These are phyloP conservation scores for Oryza rufipogon DNA, from an alignment of 176 grass and related monocot species.

Conservation along the genomic window DNA sequence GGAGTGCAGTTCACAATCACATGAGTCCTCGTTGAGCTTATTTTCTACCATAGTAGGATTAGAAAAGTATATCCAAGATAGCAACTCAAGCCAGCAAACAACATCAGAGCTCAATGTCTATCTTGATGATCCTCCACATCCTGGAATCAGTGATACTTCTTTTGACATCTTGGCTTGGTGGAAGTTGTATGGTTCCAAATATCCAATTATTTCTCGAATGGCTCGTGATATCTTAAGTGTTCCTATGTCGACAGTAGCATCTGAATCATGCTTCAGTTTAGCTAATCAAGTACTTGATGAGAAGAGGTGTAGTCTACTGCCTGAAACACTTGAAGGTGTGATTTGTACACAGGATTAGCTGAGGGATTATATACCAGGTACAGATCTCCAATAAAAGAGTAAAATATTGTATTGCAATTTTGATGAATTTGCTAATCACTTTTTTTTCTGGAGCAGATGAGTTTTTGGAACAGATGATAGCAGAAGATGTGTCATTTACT, in stretches of 20 bases:
- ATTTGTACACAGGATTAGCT: no score
- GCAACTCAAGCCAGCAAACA: not conserved
- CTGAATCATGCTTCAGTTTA: not conserved
- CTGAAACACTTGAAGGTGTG: not conserved
- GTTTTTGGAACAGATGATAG: no score
- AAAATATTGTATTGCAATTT: no score
- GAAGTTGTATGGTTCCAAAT: not conserved
- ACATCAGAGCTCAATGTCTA: not conserved
- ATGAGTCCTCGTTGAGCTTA: no score
- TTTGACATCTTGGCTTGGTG: not conserved
- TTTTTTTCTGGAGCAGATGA: not conserved
- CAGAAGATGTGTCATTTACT: no score
- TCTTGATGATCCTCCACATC: not conserved
- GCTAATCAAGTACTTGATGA: not conserved
- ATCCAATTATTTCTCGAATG: not conserved
- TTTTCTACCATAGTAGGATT: no score
- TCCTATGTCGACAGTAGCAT: not conserved
- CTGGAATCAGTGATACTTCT: no score
- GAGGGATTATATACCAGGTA: no score
- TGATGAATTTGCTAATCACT: no score
- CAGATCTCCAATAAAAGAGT: no score
- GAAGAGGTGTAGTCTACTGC: not conserved
- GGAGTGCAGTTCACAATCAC: no score
- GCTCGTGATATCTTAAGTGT: not conserved
- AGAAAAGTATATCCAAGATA: not conserved